A percentile compares a stretch with the other conserved stretches of the same genome.
Conservation (phyloP, 2,329 filamentous ascomycete genomes). For the Stagonosporopsis chrysanthemi region DNA sequence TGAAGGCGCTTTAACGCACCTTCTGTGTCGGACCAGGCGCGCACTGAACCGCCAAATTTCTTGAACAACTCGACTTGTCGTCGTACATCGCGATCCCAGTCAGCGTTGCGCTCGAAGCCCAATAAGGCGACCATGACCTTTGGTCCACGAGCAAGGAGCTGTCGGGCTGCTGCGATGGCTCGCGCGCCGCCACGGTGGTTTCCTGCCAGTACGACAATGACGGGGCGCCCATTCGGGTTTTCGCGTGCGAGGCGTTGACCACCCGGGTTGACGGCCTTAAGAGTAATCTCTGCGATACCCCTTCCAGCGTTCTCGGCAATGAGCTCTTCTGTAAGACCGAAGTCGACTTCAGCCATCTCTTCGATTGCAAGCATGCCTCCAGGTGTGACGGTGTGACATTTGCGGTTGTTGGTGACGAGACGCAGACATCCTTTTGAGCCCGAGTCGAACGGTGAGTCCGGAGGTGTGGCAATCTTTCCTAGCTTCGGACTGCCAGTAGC, state of each 20-base stretch:
- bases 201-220: conserved; percentile 84
- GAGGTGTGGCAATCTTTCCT: conserved; percentile 44
- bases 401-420: conserved; percentile 61
- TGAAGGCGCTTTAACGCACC: conserved; percentile 62
- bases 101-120: conserved; percentile 81
- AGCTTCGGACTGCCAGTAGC: conserved; percentile 47
- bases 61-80: conserved; percentile 85
- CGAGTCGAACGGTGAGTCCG: conserved; percentile 47
- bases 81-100: conserved; percentile 79
- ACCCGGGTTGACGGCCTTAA: conserved; percentile 69
- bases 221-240: conserved; percentile 58
- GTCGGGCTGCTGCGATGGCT: conserved; percentile 83
- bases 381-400: conserved; percentile 67
- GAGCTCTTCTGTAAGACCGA: conserved; percentile 86
- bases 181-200: conserved; percentile 90
- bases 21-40: conserved; percentile 66
- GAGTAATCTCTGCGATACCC: conserved; percentile 83
- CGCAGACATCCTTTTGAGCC: conserved; percentile 53
- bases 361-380: conserved; percentile 92
- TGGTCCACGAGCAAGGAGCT: conserved; percentile 82
- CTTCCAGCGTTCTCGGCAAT: conserved; percentile 91
- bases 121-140: conserved; percentile 85
- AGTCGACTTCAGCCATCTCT: conserved; percentile 85
- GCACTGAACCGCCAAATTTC: conserved; percentile 79
- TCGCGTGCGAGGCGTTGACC: conserved; percentile 62